Conservation (phyloP, 495 filamentous ascomycete species). For the Penicillium nucicola region DNA sequence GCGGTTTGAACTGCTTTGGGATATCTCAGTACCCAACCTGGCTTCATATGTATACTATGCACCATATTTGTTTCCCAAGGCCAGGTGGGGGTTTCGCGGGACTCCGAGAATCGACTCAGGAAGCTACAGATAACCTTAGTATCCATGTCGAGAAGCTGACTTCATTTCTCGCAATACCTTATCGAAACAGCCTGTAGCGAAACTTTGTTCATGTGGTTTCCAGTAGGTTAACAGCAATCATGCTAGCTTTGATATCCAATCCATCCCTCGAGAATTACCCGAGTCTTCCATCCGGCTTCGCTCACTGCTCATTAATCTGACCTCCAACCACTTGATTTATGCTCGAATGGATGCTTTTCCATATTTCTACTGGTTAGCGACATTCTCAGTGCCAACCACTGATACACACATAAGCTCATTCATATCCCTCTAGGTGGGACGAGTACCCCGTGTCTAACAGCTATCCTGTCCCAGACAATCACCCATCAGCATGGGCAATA, state of each 20-base stretch:
- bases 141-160: too few relatives aligned
- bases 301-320: slow-evolving; percentile 42
- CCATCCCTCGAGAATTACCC: neutral
- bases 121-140: too few relatives aligned
- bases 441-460: slow-evolving; percentile 32
- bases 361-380: slow-evolving; percentile 45
- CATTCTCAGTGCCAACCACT: neutral
- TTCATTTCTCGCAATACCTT: too few relatives aligned
- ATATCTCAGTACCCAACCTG: too few relatives aligned
- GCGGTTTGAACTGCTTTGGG: too few relatives aligned
- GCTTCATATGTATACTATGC: too few relatives aligned
- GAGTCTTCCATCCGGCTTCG: slow-evolving; percentile 40
- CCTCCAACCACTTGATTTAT: slow-evolving; percentile 56
- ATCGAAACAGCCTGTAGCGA: too few relatives aligned
- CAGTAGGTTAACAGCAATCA: slow-evolving; percentile 21
- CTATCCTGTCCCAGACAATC: slow-evolving; percentile 51
- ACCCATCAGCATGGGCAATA: slow-evolving; percentile 46
- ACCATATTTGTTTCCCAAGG: too few relatives aligned
- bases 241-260: slow-evolving; percentile 9
- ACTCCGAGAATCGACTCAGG: too few relatives aligned
- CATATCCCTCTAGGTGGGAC: slow-evolving; percentile 28
- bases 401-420: neutral
- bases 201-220: slow-evolving; percentile 29
- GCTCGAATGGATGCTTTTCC: slow-evolving; percentile 44
- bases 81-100: neutral